A percentile compares a stretch with the other conserved stretches of the same genome.
Conservation (phyloP, 2,329 filamentous ascomycete genomes). For the Xylaria digitata region DNA sequence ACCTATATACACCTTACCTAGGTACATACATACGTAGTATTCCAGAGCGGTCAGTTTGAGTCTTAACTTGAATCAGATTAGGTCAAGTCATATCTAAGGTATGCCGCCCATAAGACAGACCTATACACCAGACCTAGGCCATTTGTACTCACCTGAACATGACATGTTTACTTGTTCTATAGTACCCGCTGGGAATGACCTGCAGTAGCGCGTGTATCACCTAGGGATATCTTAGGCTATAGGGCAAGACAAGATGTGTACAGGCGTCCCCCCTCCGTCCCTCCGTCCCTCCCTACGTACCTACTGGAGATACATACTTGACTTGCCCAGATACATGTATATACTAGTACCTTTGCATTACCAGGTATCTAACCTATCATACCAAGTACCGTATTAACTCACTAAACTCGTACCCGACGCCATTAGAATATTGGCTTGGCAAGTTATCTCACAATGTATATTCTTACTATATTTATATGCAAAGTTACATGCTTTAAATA, state of each 20-base stretch:
- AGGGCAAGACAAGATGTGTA: constrained; percentile 1
- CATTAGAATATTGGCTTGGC: no score
- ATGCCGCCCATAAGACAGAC: not conserved
- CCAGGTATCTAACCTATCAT: no score
- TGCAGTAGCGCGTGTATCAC: constrained; percentile 36
- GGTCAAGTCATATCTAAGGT: constrained; percentile 3
- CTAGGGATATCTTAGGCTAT: not conserved
- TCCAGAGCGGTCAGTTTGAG: constrained; percentile 33
- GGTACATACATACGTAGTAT: no score
- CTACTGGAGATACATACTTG: not conserved
- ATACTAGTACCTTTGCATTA: not conserved
- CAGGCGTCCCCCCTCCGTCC: not conserved
- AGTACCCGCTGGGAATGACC: constrained; percentile 36
- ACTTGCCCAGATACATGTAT: no score
- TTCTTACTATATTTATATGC: no score
- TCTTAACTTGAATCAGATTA: constrained; percentile 31
- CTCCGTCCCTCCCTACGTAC: not conserved
- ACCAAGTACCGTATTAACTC: no score
- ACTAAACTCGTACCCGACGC: no score
- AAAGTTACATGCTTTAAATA: no score
- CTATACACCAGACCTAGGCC: constrained; percentile 2
- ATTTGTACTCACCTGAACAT: constrained; percentile 1
- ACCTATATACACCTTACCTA: no score
- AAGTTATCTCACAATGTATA: no score
- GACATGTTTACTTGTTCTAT: constrained; percentile 10